Conservation (phyloP, 345 rosid genomes). For the Eucalyptus fibrosa region DNA sequence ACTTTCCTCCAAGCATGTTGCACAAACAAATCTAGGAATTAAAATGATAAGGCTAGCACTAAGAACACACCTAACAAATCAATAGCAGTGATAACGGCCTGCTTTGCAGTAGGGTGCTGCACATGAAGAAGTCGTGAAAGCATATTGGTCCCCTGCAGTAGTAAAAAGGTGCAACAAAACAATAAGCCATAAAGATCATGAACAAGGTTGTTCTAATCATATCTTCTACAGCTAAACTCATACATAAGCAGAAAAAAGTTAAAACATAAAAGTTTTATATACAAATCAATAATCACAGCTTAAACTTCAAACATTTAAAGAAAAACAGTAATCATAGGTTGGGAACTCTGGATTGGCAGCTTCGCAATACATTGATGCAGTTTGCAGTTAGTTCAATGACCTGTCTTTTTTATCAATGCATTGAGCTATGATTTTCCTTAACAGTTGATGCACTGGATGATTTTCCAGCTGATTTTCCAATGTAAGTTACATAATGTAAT, state of each 20-base stretch:
- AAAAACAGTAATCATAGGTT: neutral
- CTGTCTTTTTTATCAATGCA: neutral
- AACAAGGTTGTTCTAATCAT: neutral
- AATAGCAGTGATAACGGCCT: conserved; percentile 96
- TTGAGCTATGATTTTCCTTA: neutral
- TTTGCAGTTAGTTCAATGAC: neutral
- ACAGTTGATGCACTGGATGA: neutral
- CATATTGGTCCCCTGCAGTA: conserved; percentile 92
- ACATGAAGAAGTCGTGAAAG: conserved; percentile 97
- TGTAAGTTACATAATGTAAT: neutral
- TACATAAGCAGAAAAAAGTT: neutral
- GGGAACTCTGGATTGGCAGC: neutral
- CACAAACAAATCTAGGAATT: neutral
- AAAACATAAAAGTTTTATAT: neutral
- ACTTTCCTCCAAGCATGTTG: neutral
- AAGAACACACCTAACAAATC: conserved; percentile 62
- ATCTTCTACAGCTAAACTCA: neutral
- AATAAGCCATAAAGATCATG: neutral
- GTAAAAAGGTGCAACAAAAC: neutral
- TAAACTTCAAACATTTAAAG: neutral
- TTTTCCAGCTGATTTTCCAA: neutral
- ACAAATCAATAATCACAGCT: neutral
- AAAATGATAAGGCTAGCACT: neutral
- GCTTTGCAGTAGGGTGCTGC: conserved; percentile 82
- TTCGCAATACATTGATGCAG: neutral